These are phyloP conservation scores for Phaeosphaeriaceae sp. DNA, from an alignment of 2,329 filamentous ascomycete species.

Conservation along the genomic window DNA sequence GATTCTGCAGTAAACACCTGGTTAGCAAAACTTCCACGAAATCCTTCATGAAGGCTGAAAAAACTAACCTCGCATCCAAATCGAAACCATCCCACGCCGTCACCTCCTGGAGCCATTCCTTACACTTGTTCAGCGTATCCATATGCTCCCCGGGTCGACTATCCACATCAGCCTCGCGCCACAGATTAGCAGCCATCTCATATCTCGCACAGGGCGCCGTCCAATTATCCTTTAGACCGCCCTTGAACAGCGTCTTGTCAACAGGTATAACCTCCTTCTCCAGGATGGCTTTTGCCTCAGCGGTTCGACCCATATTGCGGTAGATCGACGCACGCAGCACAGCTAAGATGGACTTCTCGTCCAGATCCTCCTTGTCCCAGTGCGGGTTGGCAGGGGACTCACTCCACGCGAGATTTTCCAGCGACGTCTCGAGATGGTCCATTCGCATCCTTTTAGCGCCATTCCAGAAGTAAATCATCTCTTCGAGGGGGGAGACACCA, in stretches of 20 bases:
- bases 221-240: slow-evolving; percentile 71
- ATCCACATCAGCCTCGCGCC: slow-evolving; percentile 66
- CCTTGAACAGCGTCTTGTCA: slow-evolving; percentile 62
- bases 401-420: slow-evolving; percentile 72
- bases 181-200: slow-evolving; percentile 82
- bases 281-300: slow-evolving; percentile 71
- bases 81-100: slow-evolving; percentile 75
- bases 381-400: slow-evolving; percentile 58
- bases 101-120: slow-evolving; percentile 70
- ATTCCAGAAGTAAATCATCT: slow-evolving; percentile 96
- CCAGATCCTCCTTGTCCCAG: slow-evolving; percentile 61
- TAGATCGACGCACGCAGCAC: slow-evolving; percentile 72
- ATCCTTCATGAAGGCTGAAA: background rate
- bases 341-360: slow-evolving; percentile 70
- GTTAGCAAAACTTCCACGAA: slow-evolving; percentile 9
- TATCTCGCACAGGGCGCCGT: slow-evolving; percentile 78
- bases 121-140: slow-evolving; percentile 66
- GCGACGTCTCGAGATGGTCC: slow-evolving; percentile 68
- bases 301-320: slow-evolving; percentile 67
- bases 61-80: slow-evolving; percentile 67
- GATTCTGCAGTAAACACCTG: slow-evolving; percentile 50
- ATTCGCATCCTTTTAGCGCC: slow-evolving; percentile 81
- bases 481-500: slow-evolving; percentile 79
- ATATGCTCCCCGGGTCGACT: slow-evolving; percentile 43
- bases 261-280: slow-evolving; percentile 68